A percentile compares a stretch with the other conserved stretches of the same genome.
phyloP scores from a whole-genome alignment of 768 basidiomycete genomes.

The Podaxis pistillaris region DNA sequence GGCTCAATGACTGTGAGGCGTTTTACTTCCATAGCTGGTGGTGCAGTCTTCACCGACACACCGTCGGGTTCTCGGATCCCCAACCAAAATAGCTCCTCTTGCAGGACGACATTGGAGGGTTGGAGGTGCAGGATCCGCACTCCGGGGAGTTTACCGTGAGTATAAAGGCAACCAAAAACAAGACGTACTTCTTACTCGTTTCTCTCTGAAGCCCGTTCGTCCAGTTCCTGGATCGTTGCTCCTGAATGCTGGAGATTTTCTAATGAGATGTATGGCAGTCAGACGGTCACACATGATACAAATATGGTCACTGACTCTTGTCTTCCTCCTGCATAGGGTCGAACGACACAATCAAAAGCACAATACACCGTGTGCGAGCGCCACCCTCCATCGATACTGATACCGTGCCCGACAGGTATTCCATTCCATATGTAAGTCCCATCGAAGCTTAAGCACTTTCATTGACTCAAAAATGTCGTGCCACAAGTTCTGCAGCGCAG shows the following conservation, averaged over 20 bases:
- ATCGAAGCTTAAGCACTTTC: background rate
- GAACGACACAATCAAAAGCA: constrained; percentile 46
- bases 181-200: background rate
- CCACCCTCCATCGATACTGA: constrained; percentile 28
- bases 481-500: constrained; percentile 31
- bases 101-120: constrained; percentile 59
- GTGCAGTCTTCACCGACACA: background rate
- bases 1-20: constrained; percentile 45
- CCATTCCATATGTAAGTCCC: constrained; percentile 56
- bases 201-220: constrained; percentile 30
- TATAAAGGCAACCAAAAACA: background rate
- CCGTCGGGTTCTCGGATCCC: background rate
- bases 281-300: background rate
- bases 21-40: background rate
- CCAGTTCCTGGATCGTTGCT: constrained; percentile 46
- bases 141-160: constrained; percentile 41
- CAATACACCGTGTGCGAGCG: constrained; percentile 51
- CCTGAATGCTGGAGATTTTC: constrained; percentile 51
- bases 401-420: constrained; percentile 52
- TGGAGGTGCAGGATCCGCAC: constrained; percentile 58
- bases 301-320: background rate
- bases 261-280: constrained; percentile 43
- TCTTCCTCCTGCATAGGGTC: constrained; percentile 32
- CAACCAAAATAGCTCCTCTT: constrained; percentile 37
- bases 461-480: background rate